Percentiles rank a stretch among this genome's conserved stretches.
Evolutionary conservation across 768 basidiomycete genomes (phyloP).

Genomic region (Pleurotus giganteus): DNA sequence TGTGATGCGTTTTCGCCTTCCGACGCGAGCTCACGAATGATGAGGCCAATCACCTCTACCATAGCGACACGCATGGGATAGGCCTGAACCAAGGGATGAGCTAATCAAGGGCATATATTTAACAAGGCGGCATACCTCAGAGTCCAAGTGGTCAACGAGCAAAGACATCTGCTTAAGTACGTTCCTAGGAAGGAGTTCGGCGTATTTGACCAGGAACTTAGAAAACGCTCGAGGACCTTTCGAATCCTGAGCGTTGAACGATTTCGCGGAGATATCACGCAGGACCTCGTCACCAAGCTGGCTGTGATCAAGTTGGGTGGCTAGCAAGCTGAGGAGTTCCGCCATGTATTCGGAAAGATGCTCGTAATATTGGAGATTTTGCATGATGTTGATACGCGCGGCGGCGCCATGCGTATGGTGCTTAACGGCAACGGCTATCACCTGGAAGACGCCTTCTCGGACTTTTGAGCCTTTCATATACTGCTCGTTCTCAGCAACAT

Average conservation of each 20-base stretch:
- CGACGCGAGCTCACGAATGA: slow-evolving; percentile 80
- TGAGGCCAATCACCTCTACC: slow-evolving; percentile 82
- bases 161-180: slow-evolving; percentile 90
- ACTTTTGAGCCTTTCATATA: slow-evolving; percentile 83
- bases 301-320: slow-evolving; percentile 83
- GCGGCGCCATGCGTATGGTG: slow-evolving; percentile 81
- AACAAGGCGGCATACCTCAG: slow-evolving; percentile 59
- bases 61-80: slow-evolving; percentile 97
- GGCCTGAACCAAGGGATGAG: slow-evolving; percentile 47
- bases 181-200: slow-evolving; percentile 74
- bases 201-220: slow-evolving; percentile 76
- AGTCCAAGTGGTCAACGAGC: slow-evolving; percentile 83
- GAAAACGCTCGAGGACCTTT: slow-evolving; percentile 88
- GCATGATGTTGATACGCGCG: slow-evolving; percentile 89
- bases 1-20: slow-evolving; percentile 36
- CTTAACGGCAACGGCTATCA: slow-evolving; percentile 90
- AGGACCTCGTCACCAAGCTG: slow-evolving; percentile 92
- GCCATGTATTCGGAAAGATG: slow-evolving; percentile 95
- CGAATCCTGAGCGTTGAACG: slow-evolving; percentile 76
- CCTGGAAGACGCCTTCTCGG: slow-evolving; percentile 76
- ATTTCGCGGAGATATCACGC: slow-evolving; percentile 79
- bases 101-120: background rate
- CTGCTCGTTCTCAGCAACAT: slow-evolving; percentile 79
- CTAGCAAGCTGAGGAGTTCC: slow-evolving; percentile 76
- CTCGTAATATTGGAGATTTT: slow-evolving; percentile 90